Evolutionary conservation across 768 basidiomycete genomes (phyloP), one percentile per base, ranked within the genome.

Genomic region (Guyanaporus albipodus): DNA sequence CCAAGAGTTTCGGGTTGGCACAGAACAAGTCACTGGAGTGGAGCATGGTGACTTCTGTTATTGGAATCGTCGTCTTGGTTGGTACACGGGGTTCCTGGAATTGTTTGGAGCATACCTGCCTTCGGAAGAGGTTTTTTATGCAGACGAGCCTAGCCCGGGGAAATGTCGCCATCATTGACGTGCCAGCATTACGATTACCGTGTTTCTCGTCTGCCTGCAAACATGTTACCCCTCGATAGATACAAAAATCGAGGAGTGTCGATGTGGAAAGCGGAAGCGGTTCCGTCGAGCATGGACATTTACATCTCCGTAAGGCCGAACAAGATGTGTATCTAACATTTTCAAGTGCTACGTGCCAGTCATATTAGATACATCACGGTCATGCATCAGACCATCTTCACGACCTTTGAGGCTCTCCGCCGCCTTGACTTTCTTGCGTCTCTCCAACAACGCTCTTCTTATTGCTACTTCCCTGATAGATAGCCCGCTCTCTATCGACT

Each of bases 361-460:
- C 4, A 6, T 32, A 32, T 15, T 14, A 8, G 31, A 21, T 24
- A 32, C 26, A 21, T 45, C 44, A 31, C 10, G 44, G 11, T 26
- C 37, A 21, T 11, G 38, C 21, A 14, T 18, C 6, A 14, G 12
- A 18, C 18, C 11, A 23, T 44, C 53, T 21, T 40, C 46, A 12
- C 31, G 29, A 9, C 38, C 33, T 39, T 38, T 48, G 1, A 38
- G 19, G 14, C 44, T 40, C n/a, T 32, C 49, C n/a, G 39, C 37
- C 2, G 48, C 60, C 22, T 48, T 56, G 5, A 52, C 22, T 36
- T 49, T 66, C 40, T 40, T 59, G 22, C 62, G 60, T 43, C 63
- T 49, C 26, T 64, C 62, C 45, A 60, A 27, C 18, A 64, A 35
- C 14, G 65, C 64, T 32, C 46, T 57, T 39, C 47, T 57, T 38